These are phyloP conservation scores for Pecoramyces ruminantium DNA, from an alignment of 192 early-diverging fungal species.

Conservation along the genomic window DNA sequence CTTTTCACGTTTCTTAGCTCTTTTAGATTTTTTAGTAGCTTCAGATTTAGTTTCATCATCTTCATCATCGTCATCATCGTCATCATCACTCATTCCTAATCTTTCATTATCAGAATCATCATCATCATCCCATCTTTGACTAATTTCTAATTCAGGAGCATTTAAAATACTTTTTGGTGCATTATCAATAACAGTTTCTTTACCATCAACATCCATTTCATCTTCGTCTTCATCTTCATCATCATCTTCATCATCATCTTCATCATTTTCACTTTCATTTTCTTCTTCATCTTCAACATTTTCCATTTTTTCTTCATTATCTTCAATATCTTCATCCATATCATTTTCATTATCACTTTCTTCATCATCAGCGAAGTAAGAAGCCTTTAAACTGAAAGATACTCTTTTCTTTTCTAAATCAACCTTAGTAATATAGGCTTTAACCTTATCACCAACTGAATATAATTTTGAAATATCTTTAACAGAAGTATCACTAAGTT, in stretches of 20 bases:
- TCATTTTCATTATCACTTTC: background rate
- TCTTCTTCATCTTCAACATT: conserved; percentile 1
- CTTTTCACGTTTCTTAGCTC: conserved; percentile 2
- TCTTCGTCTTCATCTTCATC: conserved; percentile 15
- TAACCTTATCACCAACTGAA: conserved; percentile 65
- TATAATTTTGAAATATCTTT: conserved; percentile 56
- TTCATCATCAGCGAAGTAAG: conserved; percentile 47
- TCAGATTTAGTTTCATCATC: conserved; percentile 10
- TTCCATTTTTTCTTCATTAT: conserved; percentile 10
- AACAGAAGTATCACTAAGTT: conserved; percentile 62
- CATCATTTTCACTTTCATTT: conserved; percentile 6
- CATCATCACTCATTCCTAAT: conserved; percentile 3
- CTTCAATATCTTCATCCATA: conserved; percentile 25
- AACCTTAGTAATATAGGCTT: conserved; percentile 59
- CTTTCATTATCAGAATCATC: conserved; percentile 1
- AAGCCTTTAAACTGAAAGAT: conserved; percentile 65
- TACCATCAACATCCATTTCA: conserved; percentile 7
- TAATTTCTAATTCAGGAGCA: background rate
- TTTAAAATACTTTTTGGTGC: background rate
- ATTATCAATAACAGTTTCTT: background rate
- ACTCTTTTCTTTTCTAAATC: conserved; percentile 48
- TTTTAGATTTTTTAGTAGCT: background rate
- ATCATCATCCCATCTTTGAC: background rate
- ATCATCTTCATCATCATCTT: conserved; percentile 18
- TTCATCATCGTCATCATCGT: conserved; percentile 8